Base-by-base conservation (phyloP, 164 flowering plant species). In the Macadamia tetraphylla region DNA sequence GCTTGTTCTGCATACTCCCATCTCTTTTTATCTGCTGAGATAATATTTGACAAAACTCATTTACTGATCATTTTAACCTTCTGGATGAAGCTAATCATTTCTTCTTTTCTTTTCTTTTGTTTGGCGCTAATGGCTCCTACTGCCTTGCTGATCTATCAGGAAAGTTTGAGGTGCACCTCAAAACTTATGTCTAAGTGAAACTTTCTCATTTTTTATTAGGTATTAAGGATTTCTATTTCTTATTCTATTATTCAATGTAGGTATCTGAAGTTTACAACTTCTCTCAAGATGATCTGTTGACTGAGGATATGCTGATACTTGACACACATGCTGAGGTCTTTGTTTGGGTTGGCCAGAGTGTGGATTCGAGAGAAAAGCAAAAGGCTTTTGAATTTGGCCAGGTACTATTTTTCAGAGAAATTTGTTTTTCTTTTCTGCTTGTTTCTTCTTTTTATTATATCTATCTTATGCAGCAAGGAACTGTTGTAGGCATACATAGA, bases 261-360 rank as follows among this genome's bases (percentile, higher is more conserved):
- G 88, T 88, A 65, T 84, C 89, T 65, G 99, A 95, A 83, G 80
- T 95, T 58, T 82, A 82, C 85, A 95, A 89, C 83, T 95, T 92
- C 58, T 80, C 88, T 55, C 99, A 95, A 81, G 99, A 95, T 82
- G 99, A 95, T 76, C 79, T 95, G 60, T 83, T 95, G 83, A 86
- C 99, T 0, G 99, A 95, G 82, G 99, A 95, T 74, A 79, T 91
- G 61, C 69, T 92, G 82, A 85, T 95, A 63, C 90, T 95, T 44
- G 98, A 92, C 76, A 88, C 99, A 62, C 96, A 82, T 81, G 96
- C 97, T 44, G 99, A 95, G 79, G 96, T 95, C 70, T 89, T 92
- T 84, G 87, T 91, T 58, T 95, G 99, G 99, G 85, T 92, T 83
- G 99, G 99, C 63, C 90, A 91, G 48, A 87, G 83, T 42, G 92